Percentiles rank a stretch among this genome's conserved stretches.
Conservation (phyloP, 495 filamentous ascomycete species). For the Penicillium soppii region DNA sequence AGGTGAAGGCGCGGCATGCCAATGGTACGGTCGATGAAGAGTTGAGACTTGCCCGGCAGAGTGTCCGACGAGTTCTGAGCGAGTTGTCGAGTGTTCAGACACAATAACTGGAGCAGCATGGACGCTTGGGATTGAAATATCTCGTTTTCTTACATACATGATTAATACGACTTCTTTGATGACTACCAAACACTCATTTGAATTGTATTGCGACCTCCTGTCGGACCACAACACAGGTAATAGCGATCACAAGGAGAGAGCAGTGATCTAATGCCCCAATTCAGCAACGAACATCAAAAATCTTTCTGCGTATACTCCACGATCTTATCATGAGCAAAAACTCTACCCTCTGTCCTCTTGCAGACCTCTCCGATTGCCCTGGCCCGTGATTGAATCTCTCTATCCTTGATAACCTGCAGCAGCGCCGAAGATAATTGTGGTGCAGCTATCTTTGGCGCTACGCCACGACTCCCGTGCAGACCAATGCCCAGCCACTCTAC, state of each 20-base stretch:
- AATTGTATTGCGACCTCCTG: not conserved
- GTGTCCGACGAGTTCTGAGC: slow-evolving; percentile 42
- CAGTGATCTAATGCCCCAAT: not conserved
- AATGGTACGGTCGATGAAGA: slow-evolving; percentile 43
- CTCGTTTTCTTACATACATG: not conserved
- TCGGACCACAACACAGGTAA: not conserved
- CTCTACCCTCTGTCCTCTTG: slow-evolving; percentile 16
- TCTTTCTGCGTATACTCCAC: slow-evolving; percentile 14
- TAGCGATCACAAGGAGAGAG: not conserved
- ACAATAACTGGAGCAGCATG: not conserved
- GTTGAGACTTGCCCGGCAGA: slow-evolving; percentile 44
- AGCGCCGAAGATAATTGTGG: slow-evolving; percentile 32
- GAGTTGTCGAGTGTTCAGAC: slow-evolving; percentile 20
- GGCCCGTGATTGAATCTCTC: slow-evolving; percentile 12
- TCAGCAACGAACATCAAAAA: not conserved
- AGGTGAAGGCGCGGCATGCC: slow-evolving; percentile 46
- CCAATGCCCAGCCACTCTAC: slow-evolving; percentile 51
- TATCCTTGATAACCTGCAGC: slow-evolving; percentile 26
- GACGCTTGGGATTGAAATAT: not conserved
- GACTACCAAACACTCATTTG: not conserved
- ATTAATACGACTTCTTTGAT: not conserved
- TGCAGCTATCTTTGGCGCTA: slow-evolving; percentile 31
- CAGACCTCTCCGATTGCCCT: slow-evolving; percentile 18
- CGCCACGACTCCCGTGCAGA: slow-evolving; percentile 40
- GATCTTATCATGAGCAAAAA: slow-evolving; percentile 24